Conservation (phyloP, 805 yeast genomes). For the Wickerhamomyces rabaulensis region DNA sequence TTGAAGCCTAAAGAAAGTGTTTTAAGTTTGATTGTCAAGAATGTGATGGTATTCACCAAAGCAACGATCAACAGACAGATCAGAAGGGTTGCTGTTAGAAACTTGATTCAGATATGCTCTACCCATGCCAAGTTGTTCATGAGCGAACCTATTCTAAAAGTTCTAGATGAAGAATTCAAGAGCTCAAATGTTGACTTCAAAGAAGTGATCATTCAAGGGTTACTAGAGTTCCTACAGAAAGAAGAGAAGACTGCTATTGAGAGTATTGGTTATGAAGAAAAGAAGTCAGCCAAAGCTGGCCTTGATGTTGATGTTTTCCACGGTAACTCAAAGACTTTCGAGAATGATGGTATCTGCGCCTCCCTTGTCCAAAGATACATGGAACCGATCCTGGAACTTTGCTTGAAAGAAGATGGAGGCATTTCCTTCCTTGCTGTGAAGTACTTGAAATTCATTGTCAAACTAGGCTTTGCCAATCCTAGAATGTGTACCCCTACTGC, state of each 20-base stretch:
- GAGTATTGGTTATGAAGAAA: conserved; percentile 34
- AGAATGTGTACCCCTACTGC: conserved; percentile 62
- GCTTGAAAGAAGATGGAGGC: conserved; percentile 41
- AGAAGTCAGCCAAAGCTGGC: conserved; percentile 24
- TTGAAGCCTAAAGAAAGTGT: conserved; percentile 49
- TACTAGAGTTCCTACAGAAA: conserved; percentile 49
- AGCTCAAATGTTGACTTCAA: conserved; percentile 35
- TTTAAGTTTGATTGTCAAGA: conserved; percentile 52
- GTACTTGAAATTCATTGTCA: conserved; percentile 50
- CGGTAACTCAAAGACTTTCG: conserved; percentile 44
- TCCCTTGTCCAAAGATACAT: conserved; percentile 64
- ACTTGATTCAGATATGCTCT: conserved; percentile 53
- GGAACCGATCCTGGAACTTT: conserved; percentile 39
- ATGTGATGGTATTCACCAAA: conserved; percentile 50
- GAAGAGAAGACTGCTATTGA: conserved; percentile 47
- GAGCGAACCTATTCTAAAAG: conserved; percentile 44
- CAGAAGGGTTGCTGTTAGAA: conserved; percentile 49
- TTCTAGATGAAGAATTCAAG: conserved; percentile 47
- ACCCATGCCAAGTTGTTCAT: conserved; percentile 63
- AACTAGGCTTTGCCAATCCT: conserved; percentile 73
- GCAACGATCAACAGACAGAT: conserved; percentile 27
- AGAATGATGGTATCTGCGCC: conserved; percentile 69
- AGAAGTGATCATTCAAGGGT: conserved; percentile 48
- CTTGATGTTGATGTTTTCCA: conserved; percentile 47
- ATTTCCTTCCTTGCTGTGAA: conserved; percentile 46